A percentile compares a stretch with the other conserved stretches of the same genome.
Conservation (phyloP, 1,284 basidiomycete genomes). For the Cerioporus squamosus region DNA sequence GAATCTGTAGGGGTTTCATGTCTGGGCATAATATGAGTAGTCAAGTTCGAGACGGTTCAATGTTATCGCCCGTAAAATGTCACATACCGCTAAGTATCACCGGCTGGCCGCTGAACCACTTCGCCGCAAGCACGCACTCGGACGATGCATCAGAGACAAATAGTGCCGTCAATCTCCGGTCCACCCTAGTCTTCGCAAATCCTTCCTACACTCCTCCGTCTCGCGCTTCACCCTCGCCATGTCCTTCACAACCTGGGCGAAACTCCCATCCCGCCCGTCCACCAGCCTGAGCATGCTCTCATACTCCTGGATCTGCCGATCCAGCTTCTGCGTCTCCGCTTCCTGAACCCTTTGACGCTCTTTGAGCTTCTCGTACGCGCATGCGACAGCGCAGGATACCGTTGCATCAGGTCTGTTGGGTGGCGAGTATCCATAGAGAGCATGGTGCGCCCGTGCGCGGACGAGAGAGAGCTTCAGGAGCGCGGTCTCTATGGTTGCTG, state of each 20-base stretch:
- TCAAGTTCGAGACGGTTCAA: not conserved
- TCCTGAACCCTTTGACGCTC: constrained; percentile 41
- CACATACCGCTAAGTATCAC: no score
- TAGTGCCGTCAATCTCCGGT: constrained; percentile 43
- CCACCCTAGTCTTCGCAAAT: constrained; percentile 54
- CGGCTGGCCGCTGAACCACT: no score
- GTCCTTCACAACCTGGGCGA: constrained; percentile 52
- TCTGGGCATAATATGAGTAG: no score
- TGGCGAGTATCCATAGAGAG: constrained; percentile 43
- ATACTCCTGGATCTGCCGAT: constrained; percentile 48
- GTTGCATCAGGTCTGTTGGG: constrained; percentile 23
- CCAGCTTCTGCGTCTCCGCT: constrained; percentile 42
- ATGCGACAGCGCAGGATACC: constrained; percentile 40
- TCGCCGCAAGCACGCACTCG: no score
- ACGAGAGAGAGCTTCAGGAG: constrained; percentile 53
- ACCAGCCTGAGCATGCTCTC: constrained; percentile 44
- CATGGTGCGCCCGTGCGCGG: constrained; percentile 41
- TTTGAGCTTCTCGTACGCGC: constrained; percentile 38
- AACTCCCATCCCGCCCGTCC: constrained; percentile 44
- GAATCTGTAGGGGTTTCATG: constrained; percentile 4
- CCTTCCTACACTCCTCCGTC: constrained; percentile 51
- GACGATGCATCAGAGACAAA: no score
- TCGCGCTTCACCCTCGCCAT: constrained; percentile 50
- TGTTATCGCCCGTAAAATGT: no score
- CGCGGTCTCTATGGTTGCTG: constrained; percentile 48